These are phyloP conservation scores for Yamadazyma dendronema DNA, from an alignment of 1,139 yeast genomes.

Conservation along the genomic window DNA sequence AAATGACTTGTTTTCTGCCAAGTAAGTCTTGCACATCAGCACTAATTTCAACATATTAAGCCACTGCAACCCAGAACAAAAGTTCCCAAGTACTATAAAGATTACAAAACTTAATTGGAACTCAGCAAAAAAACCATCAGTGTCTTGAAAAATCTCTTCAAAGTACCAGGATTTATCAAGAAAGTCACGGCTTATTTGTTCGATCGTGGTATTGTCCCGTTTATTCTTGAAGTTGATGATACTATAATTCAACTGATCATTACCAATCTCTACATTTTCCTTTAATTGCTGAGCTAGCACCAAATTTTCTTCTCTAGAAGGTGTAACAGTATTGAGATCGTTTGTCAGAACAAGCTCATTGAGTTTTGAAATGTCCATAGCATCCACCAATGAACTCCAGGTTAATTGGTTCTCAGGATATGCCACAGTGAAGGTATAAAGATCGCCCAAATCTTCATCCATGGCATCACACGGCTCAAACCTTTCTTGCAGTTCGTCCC, in stretches of 20 bases:
- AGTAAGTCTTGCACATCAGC: slow-evolving; percentile 22
- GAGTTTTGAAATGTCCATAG: slow-evolving; percentile 21
- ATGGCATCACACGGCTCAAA: slow-evolving; percentile 21
- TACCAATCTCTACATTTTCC: slow-evolving; percentile 10
- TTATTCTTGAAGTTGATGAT: slow-evolving; percentile 21
- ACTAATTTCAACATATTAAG: slow-evolving; percentile 20
- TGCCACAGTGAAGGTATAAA: slow-evolving; percentile 22
- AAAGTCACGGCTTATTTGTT: slow-evolving; percentile 19
- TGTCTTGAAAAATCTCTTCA: slow-evolving; percentile 20
- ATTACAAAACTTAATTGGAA: slow-evolving; percentile 24
- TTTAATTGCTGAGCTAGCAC: slow-evolving; percentile 19
- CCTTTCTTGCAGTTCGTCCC: slow-evolving; percentile 20
- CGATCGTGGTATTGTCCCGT: slow-evolving; percentile 7
- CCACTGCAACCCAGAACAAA: slow-evolving; percentile 34
- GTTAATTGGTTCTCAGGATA: slow-evolving; percentile 20
- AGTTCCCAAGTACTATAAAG: slow-evolving; percentile 27
- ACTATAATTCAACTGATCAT: slow-evolving; percentile 22
- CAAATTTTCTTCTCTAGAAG: slow-evolving; percentile 30
- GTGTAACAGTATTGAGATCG: slow-evolving; percentile 22
- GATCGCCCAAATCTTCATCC: slow-evolving; percentile 23
- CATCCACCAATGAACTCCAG: slow-evolving; percentile 19
- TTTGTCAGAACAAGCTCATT: slow-evolving; percentile 21
- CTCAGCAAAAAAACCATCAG: slow-evolving; percentile 24
- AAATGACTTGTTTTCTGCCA: slow-evolving; percentile 14
- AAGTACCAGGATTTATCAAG: slow-evolving; percentile 32